Percentiles rank a stretch among this genome's conserved stretches.
Conservation (phyloP, 768 basidiomycete genomes). For the Lyophyllum semitale region DNA sequence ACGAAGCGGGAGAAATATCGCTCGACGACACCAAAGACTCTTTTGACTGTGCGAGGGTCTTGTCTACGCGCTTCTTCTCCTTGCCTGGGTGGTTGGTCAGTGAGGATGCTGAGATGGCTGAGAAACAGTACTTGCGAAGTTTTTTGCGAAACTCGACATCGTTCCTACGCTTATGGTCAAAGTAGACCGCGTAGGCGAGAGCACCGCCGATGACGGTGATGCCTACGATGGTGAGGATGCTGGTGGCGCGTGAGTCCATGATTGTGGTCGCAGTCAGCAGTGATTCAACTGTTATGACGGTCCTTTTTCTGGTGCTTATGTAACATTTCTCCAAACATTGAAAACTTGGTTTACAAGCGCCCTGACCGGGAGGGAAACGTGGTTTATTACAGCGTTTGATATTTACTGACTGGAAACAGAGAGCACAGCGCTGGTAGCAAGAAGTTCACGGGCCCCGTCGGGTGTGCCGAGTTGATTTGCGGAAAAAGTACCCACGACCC, state of each 20-base stretch:
- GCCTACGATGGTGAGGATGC: conserved; percentile 46
- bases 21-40: conserved; percentile 26
- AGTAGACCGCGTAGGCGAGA: conserved; percentile 87
- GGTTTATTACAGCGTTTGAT: background rate
- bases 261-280: conserved; percentile 24
- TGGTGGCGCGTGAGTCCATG: conserved; percentile 41
- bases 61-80: conserved; percentile 88
- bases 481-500: conserved; percentile 43
- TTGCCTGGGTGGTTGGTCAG: conserved; percentile 60
- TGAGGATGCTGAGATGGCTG: conserved; percentile 3
- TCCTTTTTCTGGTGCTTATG: conserved; percentile 17
- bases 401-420: background rate
- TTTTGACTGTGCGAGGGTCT: conserved; percentile 57
- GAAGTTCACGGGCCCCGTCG: background rate
- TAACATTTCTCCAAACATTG: conserved; percentile 12
- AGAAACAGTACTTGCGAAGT: conserved; percentile 61
- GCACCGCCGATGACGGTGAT: conserved; percentile 57
- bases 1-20: conserved; percentile 45
- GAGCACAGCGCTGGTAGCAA: conserved; percentile 5
- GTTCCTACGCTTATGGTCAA: conserved; percentile 92
- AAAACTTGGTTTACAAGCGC: background rate
- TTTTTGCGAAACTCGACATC: conserved; percentile 86
- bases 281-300: background rate
- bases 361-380: background rate
- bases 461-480: conserved; percentile 19